Conservation (phyloP, 345 rosid species). For the Populus euphratica region DNA sequence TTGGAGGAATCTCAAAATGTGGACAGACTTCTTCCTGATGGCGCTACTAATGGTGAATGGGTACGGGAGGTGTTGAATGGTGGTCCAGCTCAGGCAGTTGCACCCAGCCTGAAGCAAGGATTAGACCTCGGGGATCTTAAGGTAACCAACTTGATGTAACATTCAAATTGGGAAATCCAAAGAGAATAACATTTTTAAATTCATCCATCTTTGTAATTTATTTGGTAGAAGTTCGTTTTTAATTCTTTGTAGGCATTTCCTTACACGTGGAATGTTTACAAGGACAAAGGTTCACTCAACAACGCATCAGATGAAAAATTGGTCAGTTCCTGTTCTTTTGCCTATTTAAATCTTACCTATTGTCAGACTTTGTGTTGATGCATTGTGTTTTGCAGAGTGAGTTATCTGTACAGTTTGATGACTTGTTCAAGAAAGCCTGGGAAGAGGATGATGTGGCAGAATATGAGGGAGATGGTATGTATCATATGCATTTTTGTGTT, state of each 20-base stretch:
- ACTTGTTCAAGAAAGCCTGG: constrained; percentile 86
- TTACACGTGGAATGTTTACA: constrained; percentile 59
- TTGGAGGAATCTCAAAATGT: constrained; percentile 62
- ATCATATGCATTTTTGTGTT: constrained; percentile 2
- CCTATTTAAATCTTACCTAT: neutral
- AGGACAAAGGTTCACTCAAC: constrained; percentile 46
- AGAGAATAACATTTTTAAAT: neutral
- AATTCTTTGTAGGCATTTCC: constrained; percentile 57
- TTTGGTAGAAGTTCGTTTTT: neutral
- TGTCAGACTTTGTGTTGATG: constrained; percentile 2
- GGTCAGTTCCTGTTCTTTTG: constrained; percentile 49
- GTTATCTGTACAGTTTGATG: constrained; percentile 83
- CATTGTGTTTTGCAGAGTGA: constrained; percentile 49
- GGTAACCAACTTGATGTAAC: constrained; percentile 39
- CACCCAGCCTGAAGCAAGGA: constrained; percentile 83
- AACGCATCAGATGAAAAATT: constrained; percentile 44
- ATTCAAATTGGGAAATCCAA: neutral
- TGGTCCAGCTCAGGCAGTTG: constrained; percentile 61
- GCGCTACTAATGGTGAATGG: constrained; percentile 80
- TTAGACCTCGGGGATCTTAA: constrained; percentile 74
- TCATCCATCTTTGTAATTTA: neutral
- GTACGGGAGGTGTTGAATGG: constrained; percentile 65
- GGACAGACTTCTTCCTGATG: constrained; percentile 65
- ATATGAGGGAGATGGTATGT: constrained; percentile 58
- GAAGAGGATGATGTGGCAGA: constrained; percentile 62